Evolutionary conservation across 805 yeast species (phyloP).

Genomic region (Komagataella pseudopastoris): DNA sequence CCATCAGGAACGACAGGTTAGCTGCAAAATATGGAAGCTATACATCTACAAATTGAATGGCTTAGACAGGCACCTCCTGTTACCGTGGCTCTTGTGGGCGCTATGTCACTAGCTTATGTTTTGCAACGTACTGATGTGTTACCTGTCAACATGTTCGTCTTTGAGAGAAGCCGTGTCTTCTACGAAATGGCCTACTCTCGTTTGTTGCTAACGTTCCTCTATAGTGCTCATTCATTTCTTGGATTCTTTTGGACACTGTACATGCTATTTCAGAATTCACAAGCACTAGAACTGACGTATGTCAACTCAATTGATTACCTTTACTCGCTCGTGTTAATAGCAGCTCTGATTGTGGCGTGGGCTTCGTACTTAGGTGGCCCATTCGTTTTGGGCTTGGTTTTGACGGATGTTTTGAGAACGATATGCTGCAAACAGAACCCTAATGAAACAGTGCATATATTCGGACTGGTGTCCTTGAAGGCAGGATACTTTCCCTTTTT

Average conservation of each 20-base stretch:
- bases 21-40: slow-evolving; percentile 14
- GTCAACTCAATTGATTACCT: slow-evolving; percentile 19
- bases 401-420: slow-evolving; percentile 25
- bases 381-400: slow-evolving; percentile 22
- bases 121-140: slow-evolving; percentile 20
- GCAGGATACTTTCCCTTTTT: slow-evolving; percentile 32
- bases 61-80: slow-evolving; percentile 30
- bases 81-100: slow-evolving; percentile 23
- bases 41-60: slow-evolving; percentile 21
- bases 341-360: slow-evolving; percentile 17
- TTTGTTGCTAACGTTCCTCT: slow-evolving; percentile 22
- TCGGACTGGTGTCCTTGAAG: slow-evolving; percentile 26
- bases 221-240: slow-evolving; percentile 25
- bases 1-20: neutral
- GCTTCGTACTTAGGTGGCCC: slow-evolving; percentile 15
- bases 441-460: slow-evolving; percentile 20
- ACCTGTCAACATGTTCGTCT: slow-evolving; percentile 17
- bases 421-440: slow-evolving; percentile 35
- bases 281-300: slow-evolving; percentile 23
- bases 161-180: slow-evolving; percentile 24
- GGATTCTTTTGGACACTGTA: slow-evolving; percentile 20
- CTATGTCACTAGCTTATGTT: slow-evolving; percentile 18
- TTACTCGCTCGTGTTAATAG: slow-evolving; percentile 22
- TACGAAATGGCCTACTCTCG: slow-evolving; percentile 22
- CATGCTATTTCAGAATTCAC: slow-evolving; percentile 22